Conservation (phyloP, 495 filamentous ascomycete genomes). For the Halenospora varia region DNA sequence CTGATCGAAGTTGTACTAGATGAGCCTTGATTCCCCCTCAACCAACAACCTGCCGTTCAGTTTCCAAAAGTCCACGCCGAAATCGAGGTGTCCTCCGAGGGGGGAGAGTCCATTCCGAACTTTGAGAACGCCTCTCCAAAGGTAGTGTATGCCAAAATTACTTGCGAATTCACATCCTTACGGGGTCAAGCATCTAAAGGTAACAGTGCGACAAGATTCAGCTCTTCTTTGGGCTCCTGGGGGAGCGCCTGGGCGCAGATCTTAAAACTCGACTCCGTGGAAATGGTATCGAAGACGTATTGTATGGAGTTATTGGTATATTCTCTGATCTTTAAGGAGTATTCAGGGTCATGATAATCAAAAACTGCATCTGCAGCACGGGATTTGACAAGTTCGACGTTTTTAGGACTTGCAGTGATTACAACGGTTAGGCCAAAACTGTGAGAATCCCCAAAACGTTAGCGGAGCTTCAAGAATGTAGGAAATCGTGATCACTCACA, state of each 20-base stretch:
- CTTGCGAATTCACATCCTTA: background rate
- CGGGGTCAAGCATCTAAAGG: background rate
- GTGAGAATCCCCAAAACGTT: background rate
- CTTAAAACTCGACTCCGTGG: background rate
- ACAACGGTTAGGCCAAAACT: background rate
- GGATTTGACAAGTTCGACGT: background rate
- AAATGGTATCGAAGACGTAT: background rate
- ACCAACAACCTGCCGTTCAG: too few species aligned
- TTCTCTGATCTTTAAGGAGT: background rate
- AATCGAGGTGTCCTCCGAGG: too few species aligned
- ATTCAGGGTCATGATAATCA: background rate
- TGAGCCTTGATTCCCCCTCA: too few species aligned
- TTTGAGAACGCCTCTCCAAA: background rate
- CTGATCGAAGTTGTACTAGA: too few species aligned
- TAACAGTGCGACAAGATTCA: background rate
- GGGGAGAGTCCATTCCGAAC: too few species aligned
- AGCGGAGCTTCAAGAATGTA: too few species aligned
- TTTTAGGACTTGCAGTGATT: background rate
- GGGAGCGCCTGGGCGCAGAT: background rate
- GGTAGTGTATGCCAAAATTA: background rate
- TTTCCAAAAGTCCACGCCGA: too few species aligned
- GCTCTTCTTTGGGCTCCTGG: background rate
- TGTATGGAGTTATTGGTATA: background rate
- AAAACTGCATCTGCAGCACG: background rate
- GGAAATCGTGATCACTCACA: slow-evolving; percentile 8